phyloP scores from a whole-genome alignment of 176 grass and related monocot species.

The Typha latifolia region DNA sequence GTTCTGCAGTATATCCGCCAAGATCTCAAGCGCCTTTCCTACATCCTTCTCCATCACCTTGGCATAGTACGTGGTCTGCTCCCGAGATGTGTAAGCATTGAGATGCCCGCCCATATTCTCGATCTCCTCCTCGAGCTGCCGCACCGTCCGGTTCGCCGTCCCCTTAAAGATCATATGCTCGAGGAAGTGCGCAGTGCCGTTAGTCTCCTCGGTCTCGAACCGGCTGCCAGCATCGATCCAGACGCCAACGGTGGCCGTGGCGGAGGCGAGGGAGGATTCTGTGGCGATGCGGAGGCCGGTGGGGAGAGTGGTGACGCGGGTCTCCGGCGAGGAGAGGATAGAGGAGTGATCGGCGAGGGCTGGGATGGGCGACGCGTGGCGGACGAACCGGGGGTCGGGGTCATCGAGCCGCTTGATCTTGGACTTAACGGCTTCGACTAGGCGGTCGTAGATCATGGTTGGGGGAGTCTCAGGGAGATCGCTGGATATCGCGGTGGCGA shows the following conservation, averaged over 20 bases:
- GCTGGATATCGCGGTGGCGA: background rate
- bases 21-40: slow-evolving; percentile 53
- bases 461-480: slow-evolving; percentile 26
- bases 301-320: slow-evolving; percentile 79
- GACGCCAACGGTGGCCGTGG: slow-evolving; percentile 83
- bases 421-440: slow-evolving; percentile 53
- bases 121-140: slow-evolving; percentile 88
- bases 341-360: slow-evolving; percentile 67
- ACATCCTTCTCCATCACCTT: slow-evolving; percentile 93
- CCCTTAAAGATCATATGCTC: slow-evolving; percentile 99
- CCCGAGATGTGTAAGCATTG: slow-evolving; percentile 91
- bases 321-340: slow-evolving; percentile 70
- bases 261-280: slow-evolving; percentile 62
- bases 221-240: slow-evolving; percentile 99
- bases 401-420: slow-evolving; percentile 64
- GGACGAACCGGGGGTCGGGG: slow-evolving; percentile 86
- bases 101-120: slow-evolving; percentile 93
- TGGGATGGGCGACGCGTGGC: slow-evolving; percentile 73
- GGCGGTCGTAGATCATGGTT: slow-evolving; percentile 63
- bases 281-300: slow-evolving; percentile 86
- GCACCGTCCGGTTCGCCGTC: slow-evolving; percentile 47
- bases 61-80: slow-evolving; percentile 92
- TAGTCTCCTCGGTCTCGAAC: slow-evolving; percentile 61
- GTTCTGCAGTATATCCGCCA: slow-evolving; percentile 78
- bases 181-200: slow-evolving; percentile 89